Evolutionary conservation across 2,329 filamentous ascomycete species (phyloP).

Genomic region (Neonectria punicea): DNA sequence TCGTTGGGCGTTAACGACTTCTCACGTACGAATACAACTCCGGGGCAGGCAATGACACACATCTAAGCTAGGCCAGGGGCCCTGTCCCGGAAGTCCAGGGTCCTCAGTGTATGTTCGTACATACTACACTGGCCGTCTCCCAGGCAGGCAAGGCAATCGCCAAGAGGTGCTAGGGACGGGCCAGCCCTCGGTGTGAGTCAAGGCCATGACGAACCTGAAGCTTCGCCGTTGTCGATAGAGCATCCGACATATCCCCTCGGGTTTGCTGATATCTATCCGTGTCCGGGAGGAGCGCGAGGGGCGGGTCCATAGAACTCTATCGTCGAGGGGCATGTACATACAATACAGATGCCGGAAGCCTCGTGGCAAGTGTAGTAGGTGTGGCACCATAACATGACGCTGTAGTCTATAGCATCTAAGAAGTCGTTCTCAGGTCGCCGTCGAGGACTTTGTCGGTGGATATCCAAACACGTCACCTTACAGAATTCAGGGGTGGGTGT

Average conservation of each 20-base stretch:
- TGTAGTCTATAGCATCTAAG: neutral
- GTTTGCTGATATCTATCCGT: neutral
- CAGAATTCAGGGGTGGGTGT: conserved; percentile 12
- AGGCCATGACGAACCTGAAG: neutral
- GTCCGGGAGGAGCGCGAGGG: neutral
- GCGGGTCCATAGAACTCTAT: conserved; percentile 10
- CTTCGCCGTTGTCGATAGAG: neutral
- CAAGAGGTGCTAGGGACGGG: neutral
- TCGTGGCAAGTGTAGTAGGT: neutral
- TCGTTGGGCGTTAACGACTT: conserved; percentile 11
- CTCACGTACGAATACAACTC: neutral
- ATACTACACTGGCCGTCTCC: neutral
- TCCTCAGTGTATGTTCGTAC: neutral
- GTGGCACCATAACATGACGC: neutral
- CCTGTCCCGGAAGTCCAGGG: neutral
- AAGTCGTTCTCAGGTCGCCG: conserved; percentile 1
- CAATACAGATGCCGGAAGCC: neutral
- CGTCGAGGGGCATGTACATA: neutral
- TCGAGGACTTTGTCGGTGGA: neutral
- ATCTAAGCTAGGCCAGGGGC: neutral
- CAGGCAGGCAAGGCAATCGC: neutral
- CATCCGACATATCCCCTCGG: neutral
- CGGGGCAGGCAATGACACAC: conserved; percentile 11
- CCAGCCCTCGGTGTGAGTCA: neutral
- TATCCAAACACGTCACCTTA: conserved; percentile 25